phyloP scores from a whole-genome alignment of 2,329 filamentous ascomycete species.

The Aspergillus unguis region DNA sequence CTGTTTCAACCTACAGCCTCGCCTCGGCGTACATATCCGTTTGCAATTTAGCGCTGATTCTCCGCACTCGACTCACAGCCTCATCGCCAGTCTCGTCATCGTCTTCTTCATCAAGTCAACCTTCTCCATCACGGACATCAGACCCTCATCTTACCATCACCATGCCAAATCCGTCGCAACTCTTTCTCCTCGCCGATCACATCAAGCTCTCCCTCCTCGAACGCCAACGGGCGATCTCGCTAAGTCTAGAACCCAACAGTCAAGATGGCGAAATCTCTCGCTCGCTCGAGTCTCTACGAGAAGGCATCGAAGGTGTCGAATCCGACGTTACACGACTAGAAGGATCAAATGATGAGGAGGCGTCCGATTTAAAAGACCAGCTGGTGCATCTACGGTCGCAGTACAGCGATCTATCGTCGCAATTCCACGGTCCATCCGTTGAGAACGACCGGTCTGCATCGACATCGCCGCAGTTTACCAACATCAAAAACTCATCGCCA shows the following conservation, averaged over 20 bases:
- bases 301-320: conserved; percentile 70
- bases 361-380: conserved; percentile 60
- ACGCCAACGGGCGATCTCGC: conserved; percentile 76
- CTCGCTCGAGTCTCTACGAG: conserved; percentile 79
- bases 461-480: conserved; percentile 55
- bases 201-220: conserved; percentile 95
- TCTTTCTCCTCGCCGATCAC: conserved; percentile 91
- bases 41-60: conserved; percentile 4
- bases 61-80: conserved; percentile 1
- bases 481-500: conserved; percentile 50
- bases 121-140: not conserved
- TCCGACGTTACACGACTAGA: conserved; percentile 62
- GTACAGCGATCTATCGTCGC: conserved; percentile 69
- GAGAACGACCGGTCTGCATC: not conserved
- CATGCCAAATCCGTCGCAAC: conserved; percentile 63
- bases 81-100: not conserved
- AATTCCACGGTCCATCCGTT: conserved; percentile 65
- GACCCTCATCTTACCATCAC: conserved; percentile 19
- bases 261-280: conserved; percentile 87
- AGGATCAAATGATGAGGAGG: conserved; percentile 50
- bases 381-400: conserved; percentile 68
- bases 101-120: not conserved
- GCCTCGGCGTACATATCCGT: conserved; percentile 3
- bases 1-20: not conserved
- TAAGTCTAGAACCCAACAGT: conserved; percentile 72